Evolutionary conservation across 2,329 filamentous ascomycete species (phyloP).

Genomic region (Aspergillus amoenus): DNA sequence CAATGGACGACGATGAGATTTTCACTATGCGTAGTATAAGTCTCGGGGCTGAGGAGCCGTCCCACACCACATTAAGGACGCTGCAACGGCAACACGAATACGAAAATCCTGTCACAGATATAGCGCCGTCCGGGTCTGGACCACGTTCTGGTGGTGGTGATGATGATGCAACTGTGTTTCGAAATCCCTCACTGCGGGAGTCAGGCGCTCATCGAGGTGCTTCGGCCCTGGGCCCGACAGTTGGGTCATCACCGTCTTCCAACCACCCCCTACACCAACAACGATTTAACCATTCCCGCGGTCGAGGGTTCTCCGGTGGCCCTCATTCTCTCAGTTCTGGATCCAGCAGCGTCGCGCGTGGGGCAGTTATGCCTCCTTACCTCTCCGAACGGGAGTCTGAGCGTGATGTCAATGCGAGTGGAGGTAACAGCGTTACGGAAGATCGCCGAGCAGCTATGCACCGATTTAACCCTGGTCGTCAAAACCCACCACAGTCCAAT

Average conservation of each 20-base stretch:
- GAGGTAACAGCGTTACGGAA: constrained; percentile 42
- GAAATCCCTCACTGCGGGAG: constrained; percentile 21
- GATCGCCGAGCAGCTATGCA: constrained; percentile 33
- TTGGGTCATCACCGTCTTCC: constrained; percentile 31
- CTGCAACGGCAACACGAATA: constrained; percentile 36
- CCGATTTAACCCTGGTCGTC: constrained; percentile 35
- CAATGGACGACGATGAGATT: constrained; percentile 46
- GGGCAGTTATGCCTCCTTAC: constrained; percentile 31
- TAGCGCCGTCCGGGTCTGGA: constrained; percentile 22
- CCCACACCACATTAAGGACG: constrained; percentile 31
- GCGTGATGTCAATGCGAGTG: constrained; percentile 39
- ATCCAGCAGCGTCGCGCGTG: constrained; percentile 41
- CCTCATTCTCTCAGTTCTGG: constrained; percentile 41
- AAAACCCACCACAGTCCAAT: constrained; percentile 27
- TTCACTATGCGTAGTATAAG: constrained; percentile 49
- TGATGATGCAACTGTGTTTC: constrained; percentile 22
- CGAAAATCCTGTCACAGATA: constrained; percentile 21
- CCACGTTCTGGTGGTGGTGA: constrained; percentile 19
- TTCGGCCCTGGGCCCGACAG: constrained; percentile 24
- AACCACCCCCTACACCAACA: constrained; percentile 38
- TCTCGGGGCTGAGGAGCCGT: constrained; percentile 43
- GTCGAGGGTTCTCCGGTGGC: constrained; percentile 38
- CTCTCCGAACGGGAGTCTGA: constrained; percentile 37
- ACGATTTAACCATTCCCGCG: constrained; percentile 37
- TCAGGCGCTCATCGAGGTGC: constrained; percentile 20